Conservation (phyloP, 495 filamentous ascomycete genomes). For the Talaromyces adpressus region DNA sequence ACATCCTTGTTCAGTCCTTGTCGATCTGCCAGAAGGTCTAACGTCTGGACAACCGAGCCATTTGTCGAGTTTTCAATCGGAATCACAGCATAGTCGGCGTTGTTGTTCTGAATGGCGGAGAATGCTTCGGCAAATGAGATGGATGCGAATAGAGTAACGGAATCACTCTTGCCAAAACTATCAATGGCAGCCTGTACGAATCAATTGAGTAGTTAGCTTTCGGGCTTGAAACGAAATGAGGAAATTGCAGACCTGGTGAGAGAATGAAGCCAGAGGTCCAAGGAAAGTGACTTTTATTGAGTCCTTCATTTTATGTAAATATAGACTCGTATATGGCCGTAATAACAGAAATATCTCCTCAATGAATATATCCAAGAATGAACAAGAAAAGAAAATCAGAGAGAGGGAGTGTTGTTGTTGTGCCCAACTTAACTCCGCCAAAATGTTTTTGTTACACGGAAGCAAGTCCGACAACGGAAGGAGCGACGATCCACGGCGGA, state of each 20-base stretch:
- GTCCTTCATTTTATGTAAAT: conserved; percentile 12
- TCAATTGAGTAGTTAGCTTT: conserved; percentile 1
- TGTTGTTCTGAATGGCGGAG: conserved; percentile 58
- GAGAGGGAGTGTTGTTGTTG: neutral
- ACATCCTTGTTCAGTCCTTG: conserved; percentile 52
- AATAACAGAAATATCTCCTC: neutral
- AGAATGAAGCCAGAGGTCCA: conserved; percentile 79
- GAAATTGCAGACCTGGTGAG: conserved; percentile 66
- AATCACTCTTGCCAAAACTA: conserved; percentile 41
- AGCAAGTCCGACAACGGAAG: neutral
- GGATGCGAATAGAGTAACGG: conserved; percentile 51
- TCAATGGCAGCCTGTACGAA: conserved; percentile 57
- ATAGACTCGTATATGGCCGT: neutral
- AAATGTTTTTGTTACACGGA: neutral
- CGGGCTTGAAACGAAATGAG: neutral
- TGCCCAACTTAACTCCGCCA: neutral
- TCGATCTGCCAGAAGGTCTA: conserved; percentile 81
- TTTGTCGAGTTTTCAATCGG: conserved; percentile 96
- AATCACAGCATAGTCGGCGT: conserved; percentile 67
- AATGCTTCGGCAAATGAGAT: conserved; percentile 67
- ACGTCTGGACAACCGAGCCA: conserved; percentile 78
- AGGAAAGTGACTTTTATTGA: conserved; percentile 61
- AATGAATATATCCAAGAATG: neutral
- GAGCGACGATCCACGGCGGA: neutral
- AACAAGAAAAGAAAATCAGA: neutral